These are phyloP conservation scores for Eleusine indica DNA, from an alignment of 176 grass and related monocot genomes.

Conservation along the genomic window DNA sequence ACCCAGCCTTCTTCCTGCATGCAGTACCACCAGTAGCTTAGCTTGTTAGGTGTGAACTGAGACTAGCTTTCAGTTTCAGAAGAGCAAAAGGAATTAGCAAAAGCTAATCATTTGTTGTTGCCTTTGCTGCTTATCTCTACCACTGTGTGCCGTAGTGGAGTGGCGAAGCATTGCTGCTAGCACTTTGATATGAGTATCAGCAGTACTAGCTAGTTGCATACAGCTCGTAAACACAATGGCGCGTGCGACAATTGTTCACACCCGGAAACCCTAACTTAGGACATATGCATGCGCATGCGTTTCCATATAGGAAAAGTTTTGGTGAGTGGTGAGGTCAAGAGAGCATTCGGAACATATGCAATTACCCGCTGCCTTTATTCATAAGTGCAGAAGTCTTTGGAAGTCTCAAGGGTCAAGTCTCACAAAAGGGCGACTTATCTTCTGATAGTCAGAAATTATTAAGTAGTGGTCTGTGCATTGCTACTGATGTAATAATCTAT, in stretches of 20 bases:
- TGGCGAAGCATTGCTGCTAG: conserved; percentile 12
- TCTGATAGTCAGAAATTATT: conserved; percentile 20
- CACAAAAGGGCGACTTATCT: conserved; percentile 22
- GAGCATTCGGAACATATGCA: neutral
- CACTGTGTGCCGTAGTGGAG: conserved; percentile 33
- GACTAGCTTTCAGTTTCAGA: neutral
- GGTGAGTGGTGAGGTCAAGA: conserved; percentile 40
- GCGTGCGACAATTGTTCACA: conserved; percentile 40
- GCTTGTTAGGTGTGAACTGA: neutral
- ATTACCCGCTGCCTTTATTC: conserved; percentile 14
- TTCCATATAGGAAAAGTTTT: conserved; percentile 36
- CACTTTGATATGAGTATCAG: conserved; percentile 35
- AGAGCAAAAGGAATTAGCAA: neutral
- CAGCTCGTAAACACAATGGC: conserved; percentile 47
- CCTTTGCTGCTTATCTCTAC: neutral
- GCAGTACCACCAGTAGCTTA: neutral
- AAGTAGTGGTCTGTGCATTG: conserved; percentile 2
- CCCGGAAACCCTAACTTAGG: conserved; percentile 47
- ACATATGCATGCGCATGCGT: conserved; percentile 34
- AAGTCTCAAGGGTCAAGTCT: conserved; percentile 42
- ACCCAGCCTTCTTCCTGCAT: conserved; percentile 98
- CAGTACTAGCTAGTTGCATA: conserved; percentile 31
- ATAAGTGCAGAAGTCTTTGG: conserved; percentile 36
- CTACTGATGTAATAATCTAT: conserved; percentile 10
- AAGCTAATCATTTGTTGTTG: neutral